Evolutionary conservation across 2,329 filamentous ascomycete species (phyloP).

Genomic region (Basipetospora chlamydospora): DNA sequence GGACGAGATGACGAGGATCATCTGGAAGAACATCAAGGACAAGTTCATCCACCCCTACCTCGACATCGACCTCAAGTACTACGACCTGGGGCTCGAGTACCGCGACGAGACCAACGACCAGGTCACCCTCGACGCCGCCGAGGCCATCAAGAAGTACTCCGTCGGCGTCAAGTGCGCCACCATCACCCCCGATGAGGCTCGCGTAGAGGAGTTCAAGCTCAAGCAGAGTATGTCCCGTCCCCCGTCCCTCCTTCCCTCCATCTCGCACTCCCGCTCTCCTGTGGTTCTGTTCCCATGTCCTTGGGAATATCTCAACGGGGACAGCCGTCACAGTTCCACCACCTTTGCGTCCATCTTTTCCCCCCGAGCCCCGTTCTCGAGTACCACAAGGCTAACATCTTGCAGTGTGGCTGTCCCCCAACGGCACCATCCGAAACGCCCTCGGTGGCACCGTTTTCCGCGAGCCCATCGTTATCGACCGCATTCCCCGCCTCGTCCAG

Average conservation of each 20-base stretch:
- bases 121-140: constrained; percentile 87
- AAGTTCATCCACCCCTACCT: constrained; percentile 96
- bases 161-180: constrained; percentile 99
- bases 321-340: no score
- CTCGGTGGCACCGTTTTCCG: constrained; percentile 95
- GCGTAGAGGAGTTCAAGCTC: constrained; percentile 94
- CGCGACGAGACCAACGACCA: constrained; percentile 92
- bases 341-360: no score
- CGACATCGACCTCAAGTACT: constrained; percentile 97
- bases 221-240: constrained; percentile 66
- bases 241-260: constrained; percentile 3
- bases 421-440: constrained; percentile 68
- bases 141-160: constrained; percentile 97
- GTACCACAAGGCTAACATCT: not conserved
- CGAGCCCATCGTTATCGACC: constrained; percentile 92
- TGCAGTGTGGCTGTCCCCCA: constrained; percentile 92
- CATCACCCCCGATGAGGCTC: constrained; percentile 93
- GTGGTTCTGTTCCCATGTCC: no score
- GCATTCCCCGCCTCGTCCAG: constrained; percentile 82
- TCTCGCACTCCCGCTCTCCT: no score
- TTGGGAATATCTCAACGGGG: no score
- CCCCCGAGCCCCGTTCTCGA: no score
- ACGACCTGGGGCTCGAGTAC: constrained; percentile 85
- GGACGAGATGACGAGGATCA: constrained; percentile 93
- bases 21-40: constrained; percentile 99